These are phyloP conservation scores for Flaveria robusta DNA, from an alignment of 129 eudicot genomes.

Conservation along the genomic window DNA sequence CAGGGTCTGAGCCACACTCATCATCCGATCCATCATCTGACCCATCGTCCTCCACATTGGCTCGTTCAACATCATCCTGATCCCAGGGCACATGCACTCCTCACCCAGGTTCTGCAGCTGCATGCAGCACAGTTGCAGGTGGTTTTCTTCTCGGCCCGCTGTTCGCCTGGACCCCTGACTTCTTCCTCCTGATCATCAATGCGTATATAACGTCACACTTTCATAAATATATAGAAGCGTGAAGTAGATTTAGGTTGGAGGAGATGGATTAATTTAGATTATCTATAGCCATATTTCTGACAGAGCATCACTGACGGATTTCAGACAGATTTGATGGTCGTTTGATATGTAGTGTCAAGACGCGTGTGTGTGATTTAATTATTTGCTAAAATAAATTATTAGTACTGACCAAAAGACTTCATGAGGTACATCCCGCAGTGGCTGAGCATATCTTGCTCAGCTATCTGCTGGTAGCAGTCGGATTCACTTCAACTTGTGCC, in stretches of 20 bases:
- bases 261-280: too few species aligned
- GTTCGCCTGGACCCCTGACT: not conserved
- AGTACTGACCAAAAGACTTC: too few species aligned
- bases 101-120: conserved; percentile 24
- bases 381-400: too few species aligned
- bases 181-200: not conserved
- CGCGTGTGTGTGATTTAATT: too few species aligned
- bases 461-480: conserved; percentile 11
- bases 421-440: conserved; percentile 37
- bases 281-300: too few species aligned
- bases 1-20: conserved; percentile 26
- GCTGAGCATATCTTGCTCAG: conserved; percentile 24
- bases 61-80: conserved; percentile 28
- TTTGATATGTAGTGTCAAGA: too few species aligned
- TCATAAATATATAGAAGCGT: too few species aligned
- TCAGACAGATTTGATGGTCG: too few species aligned
- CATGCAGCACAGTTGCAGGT: conserved; percentile 20
- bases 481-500: not conserved
- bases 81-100: conserved; percentile 31
- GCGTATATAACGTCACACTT: not conserved
- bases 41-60: conserved; percentile 15
- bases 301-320: too few species aligned
- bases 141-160: not conserved
- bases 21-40: conserved; percentile 8
- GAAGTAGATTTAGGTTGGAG: too few species aligned